A percentile compares a stretch with the other conserved stretches of the same genome.
These are phyloP conservation scores for Parastagonospora nodorum DNA, from an alignment of 2,329 filamentous ascomycete genomes.

Conservation along the genomic window DNA sequence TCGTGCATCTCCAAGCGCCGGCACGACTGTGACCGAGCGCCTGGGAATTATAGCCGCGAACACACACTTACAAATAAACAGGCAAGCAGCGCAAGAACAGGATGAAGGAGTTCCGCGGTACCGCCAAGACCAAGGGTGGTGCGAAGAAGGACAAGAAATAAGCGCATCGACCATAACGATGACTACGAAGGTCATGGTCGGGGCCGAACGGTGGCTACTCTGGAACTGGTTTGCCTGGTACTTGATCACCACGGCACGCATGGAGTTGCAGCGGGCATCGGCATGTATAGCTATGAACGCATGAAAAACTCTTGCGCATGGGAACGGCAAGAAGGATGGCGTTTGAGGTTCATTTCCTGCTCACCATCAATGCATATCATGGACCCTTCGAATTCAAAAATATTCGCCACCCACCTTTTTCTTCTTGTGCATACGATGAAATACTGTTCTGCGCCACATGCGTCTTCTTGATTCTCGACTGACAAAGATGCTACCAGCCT, in stretches of 20 bases:
- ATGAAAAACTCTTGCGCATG: slow-evolving; percentile 46
- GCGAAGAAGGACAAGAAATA: slow-evolving; percentile 84
- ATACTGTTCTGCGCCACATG: background rate
- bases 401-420: slow-evolving; percentile 6
- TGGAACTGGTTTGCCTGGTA: slow-evolving; percentile 38
- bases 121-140: slow-evolving; percentile 96
- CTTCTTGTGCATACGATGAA: background rate
- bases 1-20: slow-evolving; percentile 9
- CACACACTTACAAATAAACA: slow-evolving; percentile 51
- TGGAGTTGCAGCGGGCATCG: slow-evolving; percentile 44
- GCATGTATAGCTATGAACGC: slow-evolving; percentile 47
- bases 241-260: slow-evolving; percentile 37
- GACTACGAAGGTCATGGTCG: slow-evolving; percentile 36
- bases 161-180: slow-evolving; percentile 38
- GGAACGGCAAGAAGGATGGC: slow-evolving; percentile 46
- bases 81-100: slow-evolving; percentile 99
- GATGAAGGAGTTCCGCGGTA: slow-evolving; percentile 97
- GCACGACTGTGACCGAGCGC: background rate
- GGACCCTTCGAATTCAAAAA: slow-evolving; percentile 38
- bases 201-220: slow-evolving; percentile 40
- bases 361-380: slow-evolving; percentile 50
- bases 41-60: slow-evolving; percentile 6
- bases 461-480: background rate
- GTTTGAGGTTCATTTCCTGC: slow-evolving; percentile 47
- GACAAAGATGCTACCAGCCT: no score